Conservation (phyloP, 179 eudicot species). For the Beta lomatogona region DNA sequence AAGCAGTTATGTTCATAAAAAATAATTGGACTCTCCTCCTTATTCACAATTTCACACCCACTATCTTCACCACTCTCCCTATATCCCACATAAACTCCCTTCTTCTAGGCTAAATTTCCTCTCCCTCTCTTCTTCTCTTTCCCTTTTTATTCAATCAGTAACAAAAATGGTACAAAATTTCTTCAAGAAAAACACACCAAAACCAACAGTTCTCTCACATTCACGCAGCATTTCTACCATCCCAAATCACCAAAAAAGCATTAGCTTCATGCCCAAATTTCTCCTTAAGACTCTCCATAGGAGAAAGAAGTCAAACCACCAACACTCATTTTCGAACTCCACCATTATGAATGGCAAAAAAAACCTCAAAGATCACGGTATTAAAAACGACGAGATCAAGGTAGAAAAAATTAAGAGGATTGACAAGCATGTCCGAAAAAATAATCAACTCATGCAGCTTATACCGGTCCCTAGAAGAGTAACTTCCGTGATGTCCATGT, state of each 20-base stretch:
- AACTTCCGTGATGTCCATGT: slow-evolving; percentile 14
- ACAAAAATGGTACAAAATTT: slow-evolving; percentile 14
- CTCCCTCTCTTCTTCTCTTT: not conserved
- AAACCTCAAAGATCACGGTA: not conserved
- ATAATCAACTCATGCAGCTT: not conserved
- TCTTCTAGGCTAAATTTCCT: slow-evolving; percentile 1
- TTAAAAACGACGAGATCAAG: slow-evolving; percentile 1
- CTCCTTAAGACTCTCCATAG: slow-evolving; percentile 33
- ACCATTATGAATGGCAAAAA: not conserved
- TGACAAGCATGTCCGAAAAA: not conserved
- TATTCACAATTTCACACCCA: slow-evolving; percentile 8
- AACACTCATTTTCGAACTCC: slow-evolving; percentile 4
- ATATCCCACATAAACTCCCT: slow-evolving; percentile 9
- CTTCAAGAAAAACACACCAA: slow-evolving; percentile 1
- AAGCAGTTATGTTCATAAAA: not conserved
- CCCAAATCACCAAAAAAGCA: slow-evolving; percentile 14
- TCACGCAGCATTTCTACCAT: slow-evolving; percentile 21
- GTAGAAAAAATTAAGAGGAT: slow-evolving; percentile 12
- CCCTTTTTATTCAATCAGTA: not conserved
- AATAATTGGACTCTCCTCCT: not conserved
- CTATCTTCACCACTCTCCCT: slow-evolving; percentile 22
- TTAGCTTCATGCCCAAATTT: slow-evolving; percentile 36
- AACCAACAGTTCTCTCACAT: slow-evolving; percentile 15
- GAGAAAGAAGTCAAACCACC: slow-evolving; percentile 25
- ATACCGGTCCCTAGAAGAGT: slow-evolving; percentile 22